Percentiles rank a stretch among this genome's conserved stretches.
Evolutionary conservation across 495 filamentous ascomycete species (phyloP).

Genomic region (Penicillium tannophilum): DNA sequence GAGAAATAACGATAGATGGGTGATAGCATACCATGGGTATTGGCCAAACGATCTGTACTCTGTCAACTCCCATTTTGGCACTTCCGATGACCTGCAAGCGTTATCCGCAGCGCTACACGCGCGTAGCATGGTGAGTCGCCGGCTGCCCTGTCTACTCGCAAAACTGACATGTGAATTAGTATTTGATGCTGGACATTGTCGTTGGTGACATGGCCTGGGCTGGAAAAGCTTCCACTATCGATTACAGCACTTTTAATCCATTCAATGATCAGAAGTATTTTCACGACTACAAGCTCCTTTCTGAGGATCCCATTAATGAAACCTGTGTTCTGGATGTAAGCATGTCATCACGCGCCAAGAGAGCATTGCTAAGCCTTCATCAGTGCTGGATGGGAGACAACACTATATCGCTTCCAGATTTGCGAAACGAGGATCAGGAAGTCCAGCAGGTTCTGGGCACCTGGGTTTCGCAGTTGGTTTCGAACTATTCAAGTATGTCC

Average conservation of each 20-base stretch:
- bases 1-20: slow-evolving; percentile 48
- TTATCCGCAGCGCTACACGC: slow-evolving; percentile 55
- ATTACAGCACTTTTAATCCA: slow-evolving; percentile 59
- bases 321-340: slow-evolving; percentile 23
- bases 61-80: slow-evolving; percentile 65
- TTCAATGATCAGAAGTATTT: slow-evolving; percentile 56
- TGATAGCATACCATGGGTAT: slow-evolving; percentile 63
- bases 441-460: slow-evolving; percentile 54
- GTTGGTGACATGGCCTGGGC: slow-evolving; percentile 67
- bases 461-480: slow-evolving; percentile 63
- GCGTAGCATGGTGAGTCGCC: slow-evolving; percentile 46
- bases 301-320: slow-evolving; percentile 52
- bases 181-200: slow-evolving; percentile 71
- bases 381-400: slow-evolving; percentile 63
- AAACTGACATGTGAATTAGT: slow-evolving; percentile 27
- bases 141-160: background rate
- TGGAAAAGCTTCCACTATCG: slow-evolving; percentile 47
- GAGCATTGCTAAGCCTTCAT: slow-evolving; percentile 21
- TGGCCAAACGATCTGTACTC: slow-evolving; percentile 64
- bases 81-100: slow-evolving; percentile 56
- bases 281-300: slow-evolving; percentile 61
- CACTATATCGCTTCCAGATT: slow-evolving; percentile 60
- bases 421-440: slow-evolving; percentile 59
- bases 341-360: background rate
- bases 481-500: slow-evolving; percentile 54